phyloP scores from a whole-genome alignment of 2,329 filamentous ascomycete species.

The Dryadomyces quercivorus region DNA sequence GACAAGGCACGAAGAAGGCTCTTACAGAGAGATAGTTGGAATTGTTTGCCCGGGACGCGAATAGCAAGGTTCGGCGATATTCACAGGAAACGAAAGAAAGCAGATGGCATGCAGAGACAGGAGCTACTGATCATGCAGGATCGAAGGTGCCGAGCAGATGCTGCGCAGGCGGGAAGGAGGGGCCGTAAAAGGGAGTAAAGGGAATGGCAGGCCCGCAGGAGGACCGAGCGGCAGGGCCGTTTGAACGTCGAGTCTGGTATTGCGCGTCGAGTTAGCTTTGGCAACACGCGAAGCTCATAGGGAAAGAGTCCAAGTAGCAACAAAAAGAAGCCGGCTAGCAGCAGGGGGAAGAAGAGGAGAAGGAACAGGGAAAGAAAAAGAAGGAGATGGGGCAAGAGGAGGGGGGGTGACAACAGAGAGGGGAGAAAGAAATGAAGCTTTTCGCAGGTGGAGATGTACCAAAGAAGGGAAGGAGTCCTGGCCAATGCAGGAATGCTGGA shows the following conservation, averaged over 20 bases:
- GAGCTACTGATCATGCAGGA: neutral
- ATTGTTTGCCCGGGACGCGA: no score
- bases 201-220: no score
- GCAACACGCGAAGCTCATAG: neutral
- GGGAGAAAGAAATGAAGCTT: neutral
- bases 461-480: neutral
- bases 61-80: no score
- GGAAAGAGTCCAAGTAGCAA: neutral
- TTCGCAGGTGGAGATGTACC: neutral
- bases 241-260: neutral
- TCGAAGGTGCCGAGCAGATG: neutral
- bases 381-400: neutral
- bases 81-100: neutral
- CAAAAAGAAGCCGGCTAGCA: neutral
- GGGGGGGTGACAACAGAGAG: neutral
- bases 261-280: slow-evolving; percentile 6
- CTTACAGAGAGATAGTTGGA: neutral
- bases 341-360: neutral
- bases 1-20: neutral
- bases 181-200: neutral
- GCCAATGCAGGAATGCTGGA: neutral
- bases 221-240: neutral
- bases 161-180: neutral
- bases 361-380: neutral
- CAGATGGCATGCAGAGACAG: neutral